Evolutionary conservation across 768 basidiomycete species (phyloP).

Genomic region (Mycena albidolilacea): DNA sequence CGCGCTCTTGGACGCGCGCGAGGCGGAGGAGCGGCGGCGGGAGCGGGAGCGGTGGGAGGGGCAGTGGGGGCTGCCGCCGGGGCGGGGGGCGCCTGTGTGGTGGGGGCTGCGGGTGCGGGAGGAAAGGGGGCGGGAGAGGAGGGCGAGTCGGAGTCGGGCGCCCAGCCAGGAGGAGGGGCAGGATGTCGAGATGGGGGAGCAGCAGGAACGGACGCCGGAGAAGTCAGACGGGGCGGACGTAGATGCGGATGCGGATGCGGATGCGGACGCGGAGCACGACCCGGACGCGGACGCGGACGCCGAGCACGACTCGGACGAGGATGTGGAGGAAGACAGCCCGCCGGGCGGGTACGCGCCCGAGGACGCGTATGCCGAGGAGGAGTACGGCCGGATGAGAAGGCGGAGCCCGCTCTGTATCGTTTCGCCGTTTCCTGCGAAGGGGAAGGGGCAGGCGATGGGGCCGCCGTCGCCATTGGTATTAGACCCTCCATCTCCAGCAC

Average conservation of each 20-base stretch:
- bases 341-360: conserved; percentile 10
- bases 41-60: conserved; percentile 12
- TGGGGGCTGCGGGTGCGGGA: not conserved
- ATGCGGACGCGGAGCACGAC: conserved; percentile 1
- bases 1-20: conserved; percentile 26
- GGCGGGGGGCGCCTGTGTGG: conserved; percentile 9
- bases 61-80: conserved; percentile 19
- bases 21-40: conserved; percentile 10
- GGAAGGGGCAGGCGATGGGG: no score
- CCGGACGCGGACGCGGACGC: not conserved
- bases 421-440: not conserved
- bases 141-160: not conserved
- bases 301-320: not conserved
- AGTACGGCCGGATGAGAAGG: conserved; percentile 17
- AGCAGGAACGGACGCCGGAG: not conserved
- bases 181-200: not conserved
- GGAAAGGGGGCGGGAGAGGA: not conserved
- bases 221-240: not conserved
- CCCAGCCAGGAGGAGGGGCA: not conserved
- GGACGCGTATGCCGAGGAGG: conserved; percentile 13
- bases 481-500: not conserved
- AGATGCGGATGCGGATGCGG: no score
- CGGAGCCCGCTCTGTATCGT: conserved; percentile 31
- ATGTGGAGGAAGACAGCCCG: not conserved
- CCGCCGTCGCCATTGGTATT: not conserved